Conservation (phyloP, 305 asterid genomes). For the Rubia peregrina region DNA sequence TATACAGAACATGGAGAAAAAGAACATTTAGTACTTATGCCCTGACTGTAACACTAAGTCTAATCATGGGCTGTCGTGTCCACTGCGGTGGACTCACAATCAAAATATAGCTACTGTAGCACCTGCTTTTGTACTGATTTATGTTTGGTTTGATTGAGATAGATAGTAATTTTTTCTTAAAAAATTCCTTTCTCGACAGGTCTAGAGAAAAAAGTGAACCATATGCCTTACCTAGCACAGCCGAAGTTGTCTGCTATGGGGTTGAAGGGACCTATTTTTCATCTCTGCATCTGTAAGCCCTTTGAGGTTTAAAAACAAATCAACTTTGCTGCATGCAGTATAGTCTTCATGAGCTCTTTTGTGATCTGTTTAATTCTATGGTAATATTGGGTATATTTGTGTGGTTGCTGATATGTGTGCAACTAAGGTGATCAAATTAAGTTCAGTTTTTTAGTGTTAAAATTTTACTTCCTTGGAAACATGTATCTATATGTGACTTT, state of each 20-base stretch:
- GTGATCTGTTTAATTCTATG: not conserved
- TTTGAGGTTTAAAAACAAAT: not conserved
- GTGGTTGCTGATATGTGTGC: not conserved
- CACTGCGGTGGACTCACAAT: constrained; percentile 29
- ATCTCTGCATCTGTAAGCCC: constrained; percentile 73
- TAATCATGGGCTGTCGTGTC: constrained; percentile 21
- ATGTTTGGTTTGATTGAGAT: constrained; percentile 16
- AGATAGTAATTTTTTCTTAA: constrained; percentile 2
- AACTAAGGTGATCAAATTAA: not conserved
- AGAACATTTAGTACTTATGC: constrained; percentile 56
- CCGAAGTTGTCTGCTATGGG: constrained; percentile 68
- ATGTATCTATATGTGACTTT: not conserved
- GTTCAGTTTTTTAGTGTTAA: not conserved
- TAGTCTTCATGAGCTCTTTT: not conserved
- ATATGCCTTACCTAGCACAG: constrained; percentile 44
- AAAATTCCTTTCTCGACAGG: constrained; percentile 25
- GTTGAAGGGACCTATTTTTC: constrained; percentile 70
- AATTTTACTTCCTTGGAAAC: not conserved
- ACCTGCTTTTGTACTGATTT: not conserved
- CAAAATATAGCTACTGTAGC: constrained; percentile 41
- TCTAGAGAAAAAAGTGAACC: constrained; percentile 37
- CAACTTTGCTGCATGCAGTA: not conserved
- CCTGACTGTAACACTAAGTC: constrained; percentile 69
- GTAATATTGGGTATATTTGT: not conserved
- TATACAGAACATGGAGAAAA: constrained; percentile 50